These are phyloP conservation scores for Aspergillus asperescens DNA, from an alignment of 495 filamentous ascomycete species.

Conservation along the genomic window DNA sequence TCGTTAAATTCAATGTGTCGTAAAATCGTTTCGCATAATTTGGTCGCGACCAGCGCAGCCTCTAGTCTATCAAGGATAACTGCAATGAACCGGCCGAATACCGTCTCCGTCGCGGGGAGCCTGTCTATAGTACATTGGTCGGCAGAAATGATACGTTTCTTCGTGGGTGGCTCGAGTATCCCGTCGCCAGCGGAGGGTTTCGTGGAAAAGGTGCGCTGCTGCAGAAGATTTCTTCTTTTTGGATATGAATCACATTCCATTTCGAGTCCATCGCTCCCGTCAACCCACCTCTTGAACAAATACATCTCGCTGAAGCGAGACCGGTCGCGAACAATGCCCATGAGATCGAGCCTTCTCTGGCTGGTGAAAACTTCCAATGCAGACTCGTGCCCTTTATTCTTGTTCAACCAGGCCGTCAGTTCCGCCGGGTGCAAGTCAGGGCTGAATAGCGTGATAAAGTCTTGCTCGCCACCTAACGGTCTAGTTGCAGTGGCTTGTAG, in stretches of 20 bases:
- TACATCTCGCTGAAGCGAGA: conserved; percentile 26
- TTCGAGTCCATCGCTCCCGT: conserved; percentile 12
- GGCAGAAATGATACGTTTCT: conserved; percentile 24
- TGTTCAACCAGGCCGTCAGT: conserved; percentile 23
- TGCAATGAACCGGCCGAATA: conserved; percentile 69
- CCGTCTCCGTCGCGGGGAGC: conserved; percentile 54
- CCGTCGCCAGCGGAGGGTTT: conserved; percentile 10
- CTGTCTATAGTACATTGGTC: conserved; percentile 42
- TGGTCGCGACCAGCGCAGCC: conserved; percentile 55
- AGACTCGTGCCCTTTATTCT: conserved; percentile 21
- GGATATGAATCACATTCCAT: conserved; percentile 30
- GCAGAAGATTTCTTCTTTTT: conserved; percentile 30
- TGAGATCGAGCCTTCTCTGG: not conserved
- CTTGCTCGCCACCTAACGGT: conserved; percentile 25
- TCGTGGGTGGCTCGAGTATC: conserved; percentile 9
- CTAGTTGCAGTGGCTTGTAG: conserved; percentile 45
- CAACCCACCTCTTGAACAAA: conserved; percentile 28
- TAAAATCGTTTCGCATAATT: conserved; percentile 58
- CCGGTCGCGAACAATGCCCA: conserved; percentile 32
- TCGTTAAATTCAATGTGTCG: conserved; percentile 48
- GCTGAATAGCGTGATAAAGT: conserved; percentile 41
- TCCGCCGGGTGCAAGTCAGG: conserved; percentile 20
- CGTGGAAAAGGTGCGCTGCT: conserved; percentile 15
- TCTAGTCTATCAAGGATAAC: conserved; percentile 68
- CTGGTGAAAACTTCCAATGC: conserved; percentile 23